A percentile compares a stretch with the other conserved stretches of the same genome.
phyloP scores from a whole-genome alignment of 371 early-diverging fungal species.

The Mucor saturninus region DNA sequence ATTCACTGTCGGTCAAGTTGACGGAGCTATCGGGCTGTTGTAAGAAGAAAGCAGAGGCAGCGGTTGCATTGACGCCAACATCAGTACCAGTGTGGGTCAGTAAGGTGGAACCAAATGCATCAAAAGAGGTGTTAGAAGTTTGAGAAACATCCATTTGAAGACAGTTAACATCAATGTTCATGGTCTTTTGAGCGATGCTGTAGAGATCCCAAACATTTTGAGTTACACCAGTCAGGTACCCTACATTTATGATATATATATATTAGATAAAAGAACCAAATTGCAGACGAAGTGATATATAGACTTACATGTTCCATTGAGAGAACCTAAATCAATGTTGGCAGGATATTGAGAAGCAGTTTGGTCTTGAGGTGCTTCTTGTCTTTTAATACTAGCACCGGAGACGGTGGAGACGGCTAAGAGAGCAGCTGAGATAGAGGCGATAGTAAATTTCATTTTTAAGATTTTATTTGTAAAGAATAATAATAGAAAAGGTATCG shows the following conservation, averaged over 20 bases:
- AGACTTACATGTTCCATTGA: slow-evolving; percentile 31
- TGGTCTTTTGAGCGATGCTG: neutral
- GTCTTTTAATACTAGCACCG: slow-evolving; percentile 19
- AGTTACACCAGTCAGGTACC: slow-evolving; percentile 30
- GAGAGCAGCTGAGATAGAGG: slow-evolving; percentile 16
- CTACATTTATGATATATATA: slow-evolving; percentile 6
- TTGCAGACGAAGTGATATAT: neutral
- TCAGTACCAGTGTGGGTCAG: slow-evolving; percentile 8
- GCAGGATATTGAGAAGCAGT: slow-evolving; percentile 18
- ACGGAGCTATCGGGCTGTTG: slow-evolving; percentile 11
- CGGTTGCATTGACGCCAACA: slow-evolving; percentile 21
- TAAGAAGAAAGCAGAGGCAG: slow-evolving; percentile 21
- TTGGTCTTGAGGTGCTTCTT: slow-evolving; percentile 13
- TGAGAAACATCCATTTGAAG: slow-evolving; percentile 16
- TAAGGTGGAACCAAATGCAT: slow-evolving; percentile 18
- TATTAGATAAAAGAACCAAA: neutral
- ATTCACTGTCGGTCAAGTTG: slow-evolving; percentile 12
- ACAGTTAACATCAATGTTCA: slow-evolving; percentile 23
- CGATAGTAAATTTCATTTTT: slow-evolving; percentile 23
- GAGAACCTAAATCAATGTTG: slow-evolving; percentile 8
- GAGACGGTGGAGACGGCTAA: slow-evolving; percentile 22
- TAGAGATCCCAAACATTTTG: slow-evolving; percentile 22
- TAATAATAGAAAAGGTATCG: neutral
- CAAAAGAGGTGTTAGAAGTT: slow-evolving; percentile 19
- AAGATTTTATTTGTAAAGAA: neutral